A percentile compares a stretch with the other conserved stretches of the same genome.
These are phyloP conservation scores for Chaetothyriales sp. DNA, from an alignment of 2,329 filamentous ascomycete genomes.

Conservation along the genomic window DNA sequence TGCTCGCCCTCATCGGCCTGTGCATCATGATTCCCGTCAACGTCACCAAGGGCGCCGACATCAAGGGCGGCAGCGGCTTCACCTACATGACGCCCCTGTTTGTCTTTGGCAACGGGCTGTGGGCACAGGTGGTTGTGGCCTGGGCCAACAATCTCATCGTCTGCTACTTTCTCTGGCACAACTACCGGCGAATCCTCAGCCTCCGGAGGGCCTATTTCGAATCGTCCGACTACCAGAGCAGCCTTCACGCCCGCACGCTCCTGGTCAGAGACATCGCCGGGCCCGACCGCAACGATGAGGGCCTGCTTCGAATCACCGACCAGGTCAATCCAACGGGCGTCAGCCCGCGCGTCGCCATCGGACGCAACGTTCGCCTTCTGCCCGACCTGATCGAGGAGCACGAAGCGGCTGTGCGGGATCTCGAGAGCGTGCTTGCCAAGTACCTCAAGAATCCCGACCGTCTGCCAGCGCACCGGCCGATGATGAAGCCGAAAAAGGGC, in stretches of 20 bases:
- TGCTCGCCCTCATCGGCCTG: conserved; percentile 59
- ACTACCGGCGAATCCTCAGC: conserved; percentile 60
- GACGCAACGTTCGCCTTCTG: conserved; percentile 81
- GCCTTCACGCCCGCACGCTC: conserved; percentile 58
- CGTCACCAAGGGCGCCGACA: conserved; percentile 31
- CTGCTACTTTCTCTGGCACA: conserved; percentile 74
- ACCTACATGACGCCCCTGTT: conserved; percentile 39
- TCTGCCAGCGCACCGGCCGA: conserved; percentile 62
- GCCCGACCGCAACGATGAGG: conserved; percentile 67
- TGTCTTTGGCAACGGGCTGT: conserved; percentile 36
- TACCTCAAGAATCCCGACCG: conserved; percentile 79
- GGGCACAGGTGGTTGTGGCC: conserved; percentile 46
- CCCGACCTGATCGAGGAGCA: conserved; percentile 77
- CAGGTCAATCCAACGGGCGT: conserved; percentile 64
- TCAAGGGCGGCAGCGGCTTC: conserved; percentile 22
- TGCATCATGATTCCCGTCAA: conserved; percentile 73
- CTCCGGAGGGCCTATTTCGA: conserved; percentile 71
- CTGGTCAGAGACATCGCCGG: conserved; percentile 72
- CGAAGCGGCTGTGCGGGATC: conserved; percentile 60
- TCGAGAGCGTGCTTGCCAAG: conserved; percentile 73
- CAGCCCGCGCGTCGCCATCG: conserved; percentile 67
- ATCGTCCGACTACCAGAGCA: conserved; percentile 74
- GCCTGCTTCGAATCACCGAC: conserved; percentile 72
- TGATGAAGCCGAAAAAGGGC: conserved; percentile 60
- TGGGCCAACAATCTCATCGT: conserved; percentile 62